phyloP scores from a whole-genome alignment of 2,329 filamentous ascomycete genomes.

The Aspergillus brasiliensis region DNA sequence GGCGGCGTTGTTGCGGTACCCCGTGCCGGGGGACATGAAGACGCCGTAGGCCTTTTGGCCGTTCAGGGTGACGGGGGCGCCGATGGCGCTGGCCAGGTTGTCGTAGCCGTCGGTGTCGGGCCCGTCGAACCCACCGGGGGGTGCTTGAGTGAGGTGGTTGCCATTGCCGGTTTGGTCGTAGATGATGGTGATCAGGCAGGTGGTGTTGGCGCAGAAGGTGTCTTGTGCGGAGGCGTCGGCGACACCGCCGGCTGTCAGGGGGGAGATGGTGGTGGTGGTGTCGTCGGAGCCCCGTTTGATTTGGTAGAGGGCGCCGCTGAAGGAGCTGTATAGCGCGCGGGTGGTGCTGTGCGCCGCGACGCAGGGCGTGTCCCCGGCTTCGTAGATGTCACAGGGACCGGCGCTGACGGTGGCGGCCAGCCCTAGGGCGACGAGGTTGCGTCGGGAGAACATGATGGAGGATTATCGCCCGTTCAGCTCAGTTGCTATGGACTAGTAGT shows the following conservation, averaged over 20 bases:
- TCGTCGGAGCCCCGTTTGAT: conserved; percentile 57
- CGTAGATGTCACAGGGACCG: conserved; percentile 65
- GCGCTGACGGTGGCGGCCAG: conserved; percentile 46
- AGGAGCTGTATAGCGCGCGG: conserved; percentile 61
- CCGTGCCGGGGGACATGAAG: conserved; percentile 62
- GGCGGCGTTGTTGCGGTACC: conserved; percentile 62
- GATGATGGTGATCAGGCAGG: conserved; percentile 64
- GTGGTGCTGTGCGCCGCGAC: conserved; percentile 68
- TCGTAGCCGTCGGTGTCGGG: conserved; percentile 61
- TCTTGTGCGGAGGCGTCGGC: conserved; percentile 65
- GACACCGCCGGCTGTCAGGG: conserved; percentile 61
- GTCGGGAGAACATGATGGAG: conserved; percentile 32
- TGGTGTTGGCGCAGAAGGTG: conserved; percentile 61
- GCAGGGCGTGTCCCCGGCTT: conserved; percentile 61
- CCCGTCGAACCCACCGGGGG: conserved; percentile 59
- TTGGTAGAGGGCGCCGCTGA: conserved; percentile 60
- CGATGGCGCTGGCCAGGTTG: conserved; percentile 60
- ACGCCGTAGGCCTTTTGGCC: conserved; percentile 66
- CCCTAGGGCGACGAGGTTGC: conserved; percentile 33
- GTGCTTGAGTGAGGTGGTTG: conserved; percentile 66
- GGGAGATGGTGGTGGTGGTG: conserved; percentile 51
- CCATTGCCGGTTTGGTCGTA: conserved; percentile 66
- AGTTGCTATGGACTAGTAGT: no score
- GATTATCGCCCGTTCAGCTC: no score
- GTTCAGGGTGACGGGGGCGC: conserved; percentile 63